Evolutionary conservation across 305 asterid genomes (phyloP).

Genomic region (Fraxinus baroniana): DNA sequence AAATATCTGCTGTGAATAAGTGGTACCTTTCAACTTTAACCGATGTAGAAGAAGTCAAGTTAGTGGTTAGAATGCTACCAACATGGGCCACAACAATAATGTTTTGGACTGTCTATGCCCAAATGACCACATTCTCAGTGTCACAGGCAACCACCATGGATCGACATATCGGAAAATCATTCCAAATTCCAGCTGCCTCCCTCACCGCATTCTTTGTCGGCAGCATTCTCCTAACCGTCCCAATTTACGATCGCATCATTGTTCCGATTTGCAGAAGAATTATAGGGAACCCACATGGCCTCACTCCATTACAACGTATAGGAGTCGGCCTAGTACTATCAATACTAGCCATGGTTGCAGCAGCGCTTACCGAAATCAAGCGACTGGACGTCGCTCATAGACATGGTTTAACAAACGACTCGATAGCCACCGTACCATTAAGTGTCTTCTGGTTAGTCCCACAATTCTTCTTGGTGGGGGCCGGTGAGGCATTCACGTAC

Average conservation of each 20-base stretch:
- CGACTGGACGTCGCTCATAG: constrained; percentile 42
- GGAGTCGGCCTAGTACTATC: constrained; percentile 54
- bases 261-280: constrained; percentile 41
- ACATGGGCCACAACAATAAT: constrained; percentile 85
- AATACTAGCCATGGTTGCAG: constrained; percentile 57
- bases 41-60: constrained; percentile 83
- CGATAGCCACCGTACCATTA: constrained; percentile 33
- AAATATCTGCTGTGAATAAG: constrained; percentile 25
- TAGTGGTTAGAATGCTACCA: constrained; percentile 70
- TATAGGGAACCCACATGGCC: constrained; percentile 49
- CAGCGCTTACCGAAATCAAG: constrained; percentile 56
- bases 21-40: constrained; percentile 76
- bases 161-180: constrained; percentile 52
- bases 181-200: constrained; percentile 76
- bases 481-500: constrained; percentile 86
- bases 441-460: constrained; percentile 71
- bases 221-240: constrained; percentile 60
- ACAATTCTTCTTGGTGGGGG: constrained; percentile 68
- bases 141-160: constrained; percentile 75
- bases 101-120: constrained; percentile 85
- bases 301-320: constrained; percentile 67
- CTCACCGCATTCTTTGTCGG: constrained; percentile 71
- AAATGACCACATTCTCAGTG: constrained; percentile 90
- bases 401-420: constrained; percentile 36
- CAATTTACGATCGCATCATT: constrained; percentile 57